phyloP scores from a whole-genome alignment of 805 yeast species.

The Zygosaccharomyces pseudorouxii region DNA sequence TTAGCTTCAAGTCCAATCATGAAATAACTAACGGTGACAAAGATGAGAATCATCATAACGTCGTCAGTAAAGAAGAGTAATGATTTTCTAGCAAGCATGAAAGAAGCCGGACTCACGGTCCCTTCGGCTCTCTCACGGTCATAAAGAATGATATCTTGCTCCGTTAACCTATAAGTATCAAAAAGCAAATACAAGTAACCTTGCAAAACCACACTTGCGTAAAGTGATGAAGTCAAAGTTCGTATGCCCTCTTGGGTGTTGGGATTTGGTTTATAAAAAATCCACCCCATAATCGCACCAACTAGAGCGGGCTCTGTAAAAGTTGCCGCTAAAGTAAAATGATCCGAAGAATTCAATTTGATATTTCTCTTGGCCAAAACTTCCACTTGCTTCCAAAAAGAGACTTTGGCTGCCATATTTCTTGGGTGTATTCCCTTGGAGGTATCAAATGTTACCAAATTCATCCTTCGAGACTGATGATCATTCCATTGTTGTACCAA shows the following conservation, averaged over 20 bases:
- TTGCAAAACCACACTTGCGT: constrained; percentile 50
- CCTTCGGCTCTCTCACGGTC: constrained; percentile 70
- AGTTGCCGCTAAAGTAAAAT: constrained; percentile 42
- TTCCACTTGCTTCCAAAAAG: constrained; percentile 40
- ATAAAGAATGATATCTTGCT: constrained; percentile 48
- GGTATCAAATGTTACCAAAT: constrained; percentile 2
- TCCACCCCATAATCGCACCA: constrained; percentile 70
- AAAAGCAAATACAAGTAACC: constrained; percentile 52
- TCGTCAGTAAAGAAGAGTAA: constrained; percentile 69
- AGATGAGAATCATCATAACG: constrained; percentile 54
- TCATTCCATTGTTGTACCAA: constrained; percentile 40
- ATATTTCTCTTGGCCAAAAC: constrained; percentile 45
- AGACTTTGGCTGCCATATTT: constrained; percentile 35
- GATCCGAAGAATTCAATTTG: constrained; percentile 48
- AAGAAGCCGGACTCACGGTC: constrained; percentile 62
- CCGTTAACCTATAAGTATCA: constrained; percentile 55
- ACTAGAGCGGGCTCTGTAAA: constrained; percentile 47
- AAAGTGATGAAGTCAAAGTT: constrained; percentile 49
- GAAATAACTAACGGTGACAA: constrained; percentile 60
- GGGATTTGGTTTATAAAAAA: constrained; percentile 54
- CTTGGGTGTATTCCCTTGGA: constrained; percentile 25
- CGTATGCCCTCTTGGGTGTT: constrained; percentile 52
- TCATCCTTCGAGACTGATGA: constrained; percentile 7
- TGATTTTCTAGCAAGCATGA: constrained; percentile 58
- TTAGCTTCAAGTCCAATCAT: constrained; percentile 66